Evolutionary conservation across 306 rosid species (phyloP).

Genomic region (Sindora glabra): DNA sequence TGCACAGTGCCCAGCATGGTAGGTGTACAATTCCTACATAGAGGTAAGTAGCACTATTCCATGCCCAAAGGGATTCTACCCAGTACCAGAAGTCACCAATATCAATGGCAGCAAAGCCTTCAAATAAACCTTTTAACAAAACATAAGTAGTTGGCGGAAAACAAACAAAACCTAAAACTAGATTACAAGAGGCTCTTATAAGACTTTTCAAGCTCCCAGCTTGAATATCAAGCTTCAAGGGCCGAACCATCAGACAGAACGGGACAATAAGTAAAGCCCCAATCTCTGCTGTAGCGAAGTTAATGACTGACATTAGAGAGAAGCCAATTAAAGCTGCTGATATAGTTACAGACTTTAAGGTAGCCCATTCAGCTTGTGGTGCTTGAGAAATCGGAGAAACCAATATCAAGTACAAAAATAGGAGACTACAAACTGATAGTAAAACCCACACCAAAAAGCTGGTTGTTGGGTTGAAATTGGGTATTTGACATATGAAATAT

Average conservation of each 20-base stretch:
- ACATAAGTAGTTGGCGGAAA: conserved; percentile 66
- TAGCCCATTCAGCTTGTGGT: conserved; percentile 54
- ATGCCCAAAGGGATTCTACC: conserved; percentile 88
- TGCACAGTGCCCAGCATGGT: conserved; percentile 87
- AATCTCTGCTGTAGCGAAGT: conserved; percentile 87
- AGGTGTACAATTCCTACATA: conserved; percentile 70
- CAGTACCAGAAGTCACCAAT: conserved; percentile 78
- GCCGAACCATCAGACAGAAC: conserved; percentile 72
- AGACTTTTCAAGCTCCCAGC: conserved; percentile 35
- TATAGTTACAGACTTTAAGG: conserved; percentile 79
- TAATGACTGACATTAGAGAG: conserved; percentile 85
- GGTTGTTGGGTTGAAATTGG: conserved; percentile 35
- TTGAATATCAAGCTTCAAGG: conserved; percentile 56
- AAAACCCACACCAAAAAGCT: conserved; percentile 52
- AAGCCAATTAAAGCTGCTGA: conserved; percentile 67
- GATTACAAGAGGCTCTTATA: conserved; percentile 49
- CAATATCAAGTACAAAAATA: conserved; percentile 37
- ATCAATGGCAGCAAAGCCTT: conserved; percentile 26
- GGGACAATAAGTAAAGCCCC: conserved; percentile 80
- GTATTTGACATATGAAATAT: conserved; percentile 55
- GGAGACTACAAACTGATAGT: conserved; percentile 48
- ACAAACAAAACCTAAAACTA: conserved; percentile 52
- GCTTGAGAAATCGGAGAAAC: conserved; percentile 43
- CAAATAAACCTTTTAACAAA: conserved; percentile 46
- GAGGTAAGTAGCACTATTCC: conserved; percentile 94